These are phyloP conservation scores for Pythium coloratum DNA, from an alignment of 352 stramenopile species.

Conservation along the genomic window DNA sequence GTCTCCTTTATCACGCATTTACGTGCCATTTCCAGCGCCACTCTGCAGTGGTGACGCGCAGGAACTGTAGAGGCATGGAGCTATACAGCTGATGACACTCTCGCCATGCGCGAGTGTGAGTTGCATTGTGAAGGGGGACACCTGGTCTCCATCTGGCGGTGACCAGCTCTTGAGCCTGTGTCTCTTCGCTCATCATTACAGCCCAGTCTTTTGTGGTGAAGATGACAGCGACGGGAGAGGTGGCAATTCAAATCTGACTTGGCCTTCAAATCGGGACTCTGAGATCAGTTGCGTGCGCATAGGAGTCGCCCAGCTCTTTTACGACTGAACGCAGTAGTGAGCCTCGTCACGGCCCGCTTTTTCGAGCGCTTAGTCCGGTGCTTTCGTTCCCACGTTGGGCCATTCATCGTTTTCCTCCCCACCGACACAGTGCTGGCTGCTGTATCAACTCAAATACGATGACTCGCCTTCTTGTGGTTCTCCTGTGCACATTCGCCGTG, in stretches of 20 bases:
- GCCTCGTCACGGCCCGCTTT: background rate
- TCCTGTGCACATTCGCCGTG: background rate
- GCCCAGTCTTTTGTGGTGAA: background rate
- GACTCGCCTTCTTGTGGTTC: background rate
- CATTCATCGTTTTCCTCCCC: background rate
- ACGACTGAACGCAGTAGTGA: constrained; percentile 1
- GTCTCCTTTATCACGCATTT: too few species aligned
- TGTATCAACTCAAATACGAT: background rate
- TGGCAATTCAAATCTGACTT: background rate
- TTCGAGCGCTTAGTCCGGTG: background rate
- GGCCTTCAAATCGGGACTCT: too few species aligned
- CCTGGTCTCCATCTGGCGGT: constrained; percentile 1
- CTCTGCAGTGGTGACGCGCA: background rate
- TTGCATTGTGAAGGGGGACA: background rate
- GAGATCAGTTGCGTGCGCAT: background rate
- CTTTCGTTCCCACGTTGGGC: background rate
- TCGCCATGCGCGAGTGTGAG: background rate
- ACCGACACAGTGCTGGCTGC: background rate
- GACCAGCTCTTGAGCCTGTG: background rate
- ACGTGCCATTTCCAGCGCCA: background rate
- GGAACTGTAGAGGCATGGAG: background rate
- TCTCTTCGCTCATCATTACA: constrained; percentile 1
- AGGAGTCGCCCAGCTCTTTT: background rate
- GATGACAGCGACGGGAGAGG: background rate
- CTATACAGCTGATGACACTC: background rate